Base-by-base conservation (phyloP, 352 stramenopile species). In the Phytopythium ostracodes region DNA sequence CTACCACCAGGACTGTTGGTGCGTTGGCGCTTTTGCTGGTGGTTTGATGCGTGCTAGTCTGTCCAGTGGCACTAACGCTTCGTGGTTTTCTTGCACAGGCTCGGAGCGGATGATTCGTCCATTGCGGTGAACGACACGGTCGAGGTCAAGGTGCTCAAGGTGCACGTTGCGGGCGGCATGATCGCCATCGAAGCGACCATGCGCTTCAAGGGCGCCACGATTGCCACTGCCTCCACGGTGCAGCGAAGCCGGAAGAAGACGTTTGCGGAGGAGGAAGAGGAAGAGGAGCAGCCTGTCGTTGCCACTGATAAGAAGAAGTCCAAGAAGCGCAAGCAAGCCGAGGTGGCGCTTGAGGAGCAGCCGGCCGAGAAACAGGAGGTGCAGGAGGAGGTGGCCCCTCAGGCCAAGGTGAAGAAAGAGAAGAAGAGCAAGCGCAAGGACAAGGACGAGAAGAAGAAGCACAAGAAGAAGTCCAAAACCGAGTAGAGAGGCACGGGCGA, bases 171-270 rank as follows among this genome's bases (percentile, higher is more conserved):
- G 29, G 78, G 84, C 36, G 83, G 81, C 1, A 88, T 94, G 76
- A 82, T 94, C 61, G 80, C 85, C 36, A 91, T 94, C 66, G 83
- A 92, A 59, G 83, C 73, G 9, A 84, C 80, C 22, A 91, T 94
- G 84, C 79, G 81, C 11, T 66, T 72, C 44, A 62, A 71, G 62
- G 64, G 36, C 12, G 33, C 27, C 33, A 63, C 38, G 25, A 22
- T 43, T 7, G 38, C 62, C 20, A 46, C 22, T 22, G 22, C 14
- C 4, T 59, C 53, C 8, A 36, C 35, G 11, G 12, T 4, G 8
- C n/a, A 59, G 53, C 35, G n/a, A 15, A 44, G n/a, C 24, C 24
- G 17, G 5, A 46, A 74, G 54, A 61, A 55, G 38, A 62, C 65
- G 31, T 53, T 63, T 17, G 56, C 20, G 22, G 33, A 57, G 4